Evolutionary conservation across 2,329 filamentous ascomycete genomes (phyloP).

Genomic region (Pestalotiopsis sp.): DNA sequence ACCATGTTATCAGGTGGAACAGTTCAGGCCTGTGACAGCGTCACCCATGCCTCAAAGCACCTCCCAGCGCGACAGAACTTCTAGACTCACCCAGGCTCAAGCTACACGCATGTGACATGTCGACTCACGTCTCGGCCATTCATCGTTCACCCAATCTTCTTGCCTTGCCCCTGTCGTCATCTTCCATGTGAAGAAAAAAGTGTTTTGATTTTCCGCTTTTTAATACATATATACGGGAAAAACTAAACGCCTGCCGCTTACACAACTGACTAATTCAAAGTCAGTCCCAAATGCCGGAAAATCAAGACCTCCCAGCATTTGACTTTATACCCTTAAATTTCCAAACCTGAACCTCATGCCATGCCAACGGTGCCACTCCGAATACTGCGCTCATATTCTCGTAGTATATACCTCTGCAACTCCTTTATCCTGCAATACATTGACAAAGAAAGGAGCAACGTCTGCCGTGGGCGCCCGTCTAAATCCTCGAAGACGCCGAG

Average conservation of each 20-base stretch:
- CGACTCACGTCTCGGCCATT: too few species aligned
- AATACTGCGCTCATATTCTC: not conserved
- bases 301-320: not conserved
- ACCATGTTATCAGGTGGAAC: too few species aligned
- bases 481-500: not conserved
- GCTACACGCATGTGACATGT: too few species aligned
- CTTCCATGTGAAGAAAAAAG: too few species aligned
- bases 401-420: constrained; percentile 5
- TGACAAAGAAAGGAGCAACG: not conserved
- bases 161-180: too few species aligned
- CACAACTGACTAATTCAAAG: constrained; percentile 1
- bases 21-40: too few species aligned
- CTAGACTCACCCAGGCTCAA: too few species aligned
- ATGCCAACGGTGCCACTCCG: not conserved
- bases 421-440: not conserved
- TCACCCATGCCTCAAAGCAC: too few species aligned
- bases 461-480: not conserved
- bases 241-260: not conserved
- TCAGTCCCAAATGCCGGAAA: not conserved
- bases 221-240: not conserved
- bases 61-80: too few species aligned
- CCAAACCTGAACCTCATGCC: constrained; percentile 7
- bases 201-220: not conserved
- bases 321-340: constrained; percentile 6
- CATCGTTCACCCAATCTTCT: too few species aligned